Base-by-base conservation (phyloP, 139 green algal genomes). In the Chlamydomonas schloesseri region DNA sequence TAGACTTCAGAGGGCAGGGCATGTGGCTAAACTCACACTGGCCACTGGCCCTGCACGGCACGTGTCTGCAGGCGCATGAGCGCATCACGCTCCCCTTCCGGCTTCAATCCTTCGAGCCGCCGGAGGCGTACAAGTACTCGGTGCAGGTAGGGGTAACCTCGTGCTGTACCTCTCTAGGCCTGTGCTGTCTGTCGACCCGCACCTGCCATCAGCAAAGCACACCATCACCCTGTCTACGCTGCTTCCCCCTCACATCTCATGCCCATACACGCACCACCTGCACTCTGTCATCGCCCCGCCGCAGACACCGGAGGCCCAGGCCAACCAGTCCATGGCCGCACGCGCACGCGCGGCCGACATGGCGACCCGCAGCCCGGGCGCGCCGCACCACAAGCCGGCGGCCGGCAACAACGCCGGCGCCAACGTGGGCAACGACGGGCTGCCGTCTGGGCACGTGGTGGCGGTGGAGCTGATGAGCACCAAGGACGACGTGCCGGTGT, bases 91-190 rank as follows among this genome's bases (percentile, higher is more conserved):
- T 93, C 21, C 89, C 89, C 0, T 77, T 93, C 37, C 89, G 88
- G 71, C 73, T 93, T 10, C 89, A 93, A 64, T 91, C 86, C 55
- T 88, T 93, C 50, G 82, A 88, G 65, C 89, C 89, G 26, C 89
- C 89, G 3, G 73, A 89, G 29, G 89, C 77, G 42, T 93, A 91
- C 82, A 82, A 64, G 82, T 75, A 33, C 62, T 17, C 18, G 37
- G 23, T 33, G 6, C 65, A 29, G 64, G 14, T 50, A n/a, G n/a
- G n/a, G n/a, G n/a, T n/a, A n/a, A n/a, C n/a, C n/a, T n/a, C n/a
- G n/a, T n/a, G n/a, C n/a, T n/a, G n/a, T n/a, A n/a, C n/a, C n/a
- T n/a, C n/a, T n/a, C n/a, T n/a, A n/a, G n/a, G n/a, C n/a, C n/a
- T n/a, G n/a, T n/a, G n/a, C n/a, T n/a, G n/a, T n/a, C n/a, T n/a